Evolutionary conservation across 1,284 basidiomycete species (phyloP).

Genomic region (Ceratobasidium sp.): DNA sequence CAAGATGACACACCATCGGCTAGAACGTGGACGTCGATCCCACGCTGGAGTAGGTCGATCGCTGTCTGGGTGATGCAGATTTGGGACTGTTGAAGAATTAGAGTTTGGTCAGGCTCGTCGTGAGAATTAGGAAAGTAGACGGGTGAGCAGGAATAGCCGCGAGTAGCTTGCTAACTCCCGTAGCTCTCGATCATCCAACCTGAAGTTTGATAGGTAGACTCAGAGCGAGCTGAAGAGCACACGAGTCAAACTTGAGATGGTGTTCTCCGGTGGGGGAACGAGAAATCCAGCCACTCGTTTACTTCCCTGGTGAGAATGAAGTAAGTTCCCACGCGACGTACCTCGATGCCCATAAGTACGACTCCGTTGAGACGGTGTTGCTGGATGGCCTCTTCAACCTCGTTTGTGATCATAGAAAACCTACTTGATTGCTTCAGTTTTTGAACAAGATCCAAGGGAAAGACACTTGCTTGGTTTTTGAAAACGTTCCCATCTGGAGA

Average conservation of each 20-base stretch:
- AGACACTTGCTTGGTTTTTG: slow-evolving; percentile 44
- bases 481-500: slow-evolving; percentile 44
- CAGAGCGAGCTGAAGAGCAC: too few relatives aligned
- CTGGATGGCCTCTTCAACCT: slow-evolving; percentile 44
- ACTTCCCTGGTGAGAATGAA: too few relatives aligned
- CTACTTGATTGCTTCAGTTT: background rate
- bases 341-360: slow-evolving; percentile 43
- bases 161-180: too few relatives aligned
- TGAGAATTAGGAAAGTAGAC: background rate
- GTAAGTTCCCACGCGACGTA: slow-evolving; percentile 13
- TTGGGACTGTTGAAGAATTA: slow-evolving; percentile 67
- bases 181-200: too few relatives aligned
- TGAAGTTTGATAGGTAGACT: too few relatives aligned
- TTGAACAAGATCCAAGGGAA: background rate
- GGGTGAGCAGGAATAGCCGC: too few relatives aligned
- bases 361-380: slow-evolving; percentile 25
- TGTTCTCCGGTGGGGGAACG: too few relatives aligned
- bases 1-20: slow-evolving; percentile 88
- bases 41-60: slow-evolving; percentile 68
- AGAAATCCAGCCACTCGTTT: too few relatives aligned
- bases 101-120: background rate
- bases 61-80: slow-evolving; percentile 89
- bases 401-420: slow-evolving; percentile 47
- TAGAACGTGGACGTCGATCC: slow-evolving; percentile 73
- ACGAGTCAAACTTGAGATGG: too few relatives aligned